These are phyloP conservation scores for Coemansia sp. DNA, from an alignment of 192 early-diverging fungal genomes.

Conservation along the genomic window DNA sequence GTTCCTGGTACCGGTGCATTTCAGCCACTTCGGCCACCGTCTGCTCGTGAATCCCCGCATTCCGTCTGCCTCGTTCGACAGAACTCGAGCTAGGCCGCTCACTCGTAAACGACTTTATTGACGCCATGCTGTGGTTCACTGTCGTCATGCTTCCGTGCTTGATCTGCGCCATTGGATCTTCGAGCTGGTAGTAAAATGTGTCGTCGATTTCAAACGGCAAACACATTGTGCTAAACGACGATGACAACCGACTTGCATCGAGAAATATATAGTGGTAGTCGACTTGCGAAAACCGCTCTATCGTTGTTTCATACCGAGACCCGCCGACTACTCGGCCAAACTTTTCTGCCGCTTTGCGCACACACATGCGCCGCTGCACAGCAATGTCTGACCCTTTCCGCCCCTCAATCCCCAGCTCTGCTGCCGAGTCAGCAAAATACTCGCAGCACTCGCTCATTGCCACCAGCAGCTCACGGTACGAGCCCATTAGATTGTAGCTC, in stretches of 20 bases:
- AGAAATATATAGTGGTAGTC: slow-evolving; percentile 41
- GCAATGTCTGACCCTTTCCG: slow-evolving; percentile 8
- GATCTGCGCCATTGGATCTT: slow-evolving; percentile 19
- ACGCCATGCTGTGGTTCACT: slow-evolving; percentile 14
- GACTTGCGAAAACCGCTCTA: slow-evolving; percentile 44
- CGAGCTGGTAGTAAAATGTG: slow-evolving; percentile 25
- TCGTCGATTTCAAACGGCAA: slow-evolving; percentile 45
- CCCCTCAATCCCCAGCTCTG: slow-evolving; percentile 14
- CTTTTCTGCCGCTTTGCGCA: slow-evolving; percentile 12
- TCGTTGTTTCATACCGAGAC: slow-evolving; percentile 36
- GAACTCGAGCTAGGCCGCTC: slow-evolving; percentile 1
- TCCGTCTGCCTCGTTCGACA: background rate
- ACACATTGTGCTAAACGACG: slow-evolving; percentile 44
- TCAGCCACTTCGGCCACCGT: slow-evolving; percentile 20
- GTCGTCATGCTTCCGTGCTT: slow-evolving; percentile 31
- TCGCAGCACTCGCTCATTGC: slow-evolving; percentile 34
- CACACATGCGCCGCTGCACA: background rate
- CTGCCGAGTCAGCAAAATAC: slow-evolving; percentile 21
- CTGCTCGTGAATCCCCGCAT: background rate
- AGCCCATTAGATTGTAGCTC: slow-evolving; percentile 26
- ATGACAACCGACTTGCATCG: slow-evolving; percentile 17
- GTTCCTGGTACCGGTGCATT: slow-evolving; percentile 16
- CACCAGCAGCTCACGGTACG: slow-evolving; percentile 15
- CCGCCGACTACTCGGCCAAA: slow-evolving; percentile 43
- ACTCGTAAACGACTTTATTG: slow-evolving; percentile 6